A percentile compares a stretch with the other conserved stretches of the same genome.
Conservation (phyloP, 108 stramenopile species). For the Conticribra weissflogii region DNA sequence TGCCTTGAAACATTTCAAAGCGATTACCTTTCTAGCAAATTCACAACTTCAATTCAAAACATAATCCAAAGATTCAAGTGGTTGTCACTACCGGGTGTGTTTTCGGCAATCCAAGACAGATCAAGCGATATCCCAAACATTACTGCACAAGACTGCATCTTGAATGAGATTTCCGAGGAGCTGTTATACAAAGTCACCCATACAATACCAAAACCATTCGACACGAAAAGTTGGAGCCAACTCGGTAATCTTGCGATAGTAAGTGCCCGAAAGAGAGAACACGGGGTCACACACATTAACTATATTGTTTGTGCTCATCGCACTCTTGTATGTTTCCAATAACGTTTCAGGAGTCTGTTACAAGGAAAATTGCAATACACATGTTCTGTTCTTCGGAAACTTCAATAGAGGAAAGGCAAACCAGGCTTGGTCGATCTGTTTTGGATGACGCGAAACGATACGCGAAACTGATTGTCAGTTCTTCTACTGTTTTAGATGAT, state of each 20-base stretch:
- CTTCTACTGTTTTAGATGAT: no score
- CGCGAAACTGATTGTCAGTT: no score
- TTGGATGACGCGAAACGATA: no score
- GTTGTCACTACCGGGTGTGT: neutral
- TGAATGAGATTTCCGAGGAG: conserved; percentile 11
- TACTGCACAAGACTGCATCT: neutral
- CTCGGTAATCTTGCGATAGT: conserved; percentile 8
- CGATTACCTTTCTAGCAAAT: neutral
- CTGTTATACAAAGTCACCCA: conserved; percentile 12
- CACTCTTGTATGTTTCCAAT: no score
- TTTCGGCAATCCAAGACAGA: neutral
- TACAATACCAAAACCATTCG: conserved; percentile 15
- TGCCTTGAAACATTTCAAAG: neutral
- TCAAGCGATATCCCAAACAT: neutral
- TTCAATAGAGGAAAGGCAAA: no score
- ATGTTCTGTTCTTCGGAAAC: no score
- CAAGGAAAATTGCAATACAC: no score
- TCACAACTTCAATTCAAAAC: neutral
- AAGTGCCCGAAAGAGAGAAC: neutral
- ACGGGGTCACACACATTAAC: no score
- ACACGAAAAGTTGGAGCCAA: conserved; percentile 19
- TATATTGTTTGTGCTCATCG: no score
- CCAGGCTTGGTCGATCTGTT: no score
- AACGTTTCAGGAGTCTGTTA: no score
- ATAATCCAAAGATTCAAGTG: neutral